Percentiles rank a stretch among this genome's conserved stretches.
Conservation (phyloP, 768 basidiomycete genomes). For the Serendipita sp. region DNA sequence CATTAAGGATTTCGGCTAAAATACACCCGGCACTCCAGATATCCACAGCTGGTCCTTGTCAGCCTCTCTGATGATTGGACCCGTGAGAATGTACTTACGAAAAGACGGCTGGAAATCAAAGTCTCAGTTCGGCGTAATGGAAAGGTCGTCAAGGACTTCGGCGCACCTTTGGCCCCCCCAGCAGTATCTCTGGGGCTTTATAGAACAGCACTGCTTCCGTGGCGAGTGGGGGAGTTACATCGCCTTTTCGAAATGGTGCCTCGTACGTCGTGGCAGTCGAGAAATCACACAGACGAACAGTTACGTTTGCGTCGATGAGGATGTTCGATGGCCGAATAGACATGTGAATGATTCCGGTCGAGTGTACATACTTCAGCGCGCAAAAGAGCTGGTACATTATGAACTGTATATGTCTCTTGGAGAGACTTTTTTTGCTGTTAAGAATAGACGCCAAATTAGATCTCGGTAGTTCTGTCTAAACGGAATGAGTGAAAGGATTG, state of each 20-base stretch:
- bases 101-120: too few species aligned
- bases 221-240: background rate
- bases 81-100: too few species aligned
- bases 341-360: constrained; percentile 1
- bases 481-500: background rate
- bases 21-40: constrained; percentile 96
- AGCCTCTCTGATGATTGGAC: background rate
- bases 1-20: constrained; percentile 77
- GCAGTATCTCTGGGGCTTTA: background rate
- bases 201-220: background rate
- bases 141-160: too few species aligned
- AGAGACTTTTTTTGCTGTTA: background rate
- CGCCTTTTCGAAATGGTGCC: background rate
- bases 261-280: background rate
- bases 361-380: background rate
- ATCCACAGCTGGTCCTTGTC: constrained; percentile 31
- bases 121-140: too few species aligned
- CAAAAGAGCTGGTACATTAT: background rate
- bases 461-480: background rate
- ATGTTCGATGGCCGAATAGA: background rate
- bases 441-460: background rate
- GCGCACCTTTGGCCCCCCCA: background rate
- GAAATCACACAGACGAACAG: background rate
- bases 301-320: background rate
- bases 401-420: background rate